Evolutionary conservation across 2,329 filamentous ascomycete species (phyloP).

Genomic region (Periconia sp.): DNA sequence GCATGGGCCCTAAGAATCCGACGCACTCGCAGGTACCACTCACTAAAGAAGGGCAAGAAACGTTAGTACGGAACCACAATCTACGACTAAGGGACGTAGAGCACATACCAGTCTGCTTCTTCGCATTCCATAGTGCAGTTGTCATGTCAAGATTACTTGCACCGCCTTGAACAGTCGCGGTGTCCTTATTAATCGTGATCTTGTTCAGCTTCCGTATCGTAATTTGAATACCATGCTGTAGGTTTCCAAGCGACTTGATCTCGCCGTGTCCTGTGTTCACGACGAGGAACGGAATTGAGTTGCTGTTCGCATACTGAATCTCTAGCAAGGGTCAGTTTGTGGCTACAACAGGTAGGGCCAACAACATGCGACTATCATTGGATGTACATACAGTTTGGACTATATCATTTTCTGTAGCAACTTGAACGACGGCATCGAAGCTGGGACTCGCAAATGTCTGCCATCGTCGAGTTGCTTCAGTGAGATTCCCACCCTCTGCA

Average conservation of each 20-base stretch:
- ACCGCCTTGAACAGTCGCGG: conserved; percentile 58
- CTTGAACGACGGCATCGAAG: too few relatives aligned
- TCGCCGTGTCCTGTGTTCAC: conserved; percentile 61
- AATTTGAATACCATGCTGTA: conserved; percentile 60
- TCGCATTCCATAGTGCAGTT: conserved; percentile 56
- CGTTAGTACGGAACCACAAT: neutral
- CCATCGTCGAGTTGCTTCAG: too few relatives aligned
- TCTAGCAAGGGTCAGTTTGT: too few relatives aligned
- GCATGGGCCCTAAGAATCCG: conserved; percentile 55
- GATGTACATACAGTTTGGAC: too few relatives aligned
- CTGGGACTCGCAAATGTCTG: too few relatives aligned
- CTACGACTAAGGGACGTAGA: neutral
- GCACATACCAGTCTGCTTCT: conserved; percentile 56
- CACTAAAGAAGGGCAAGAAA: conserved; percentile 16
- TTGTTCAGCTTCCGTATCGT: conserved; percentile 53
- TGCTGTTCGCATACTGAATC: conserved; percentile 57
- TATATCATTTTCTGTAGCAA: too few relatives aligned
- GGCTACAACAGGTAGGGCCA: too few relatives aligned
- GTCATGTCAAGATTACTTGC: conserved; percentile 54
- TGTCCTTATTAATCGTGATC: conserved; percentile 51
- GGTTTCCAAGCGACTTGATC: conserved; percentile 55
- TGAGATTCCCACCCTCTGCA: too few relatives aligned
- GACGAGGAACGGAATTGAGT: conserved; percentile 58
- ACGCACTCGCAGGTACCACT: conserved; percentile 57
- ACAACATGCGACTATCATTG: too few relatives aligned